These are phyloP conservation scores for Colletotrichum simmondsii DNA, from an alignment of 2,329 filamentous ascomycete genomes.

Conservation along the genomic window DNA sequence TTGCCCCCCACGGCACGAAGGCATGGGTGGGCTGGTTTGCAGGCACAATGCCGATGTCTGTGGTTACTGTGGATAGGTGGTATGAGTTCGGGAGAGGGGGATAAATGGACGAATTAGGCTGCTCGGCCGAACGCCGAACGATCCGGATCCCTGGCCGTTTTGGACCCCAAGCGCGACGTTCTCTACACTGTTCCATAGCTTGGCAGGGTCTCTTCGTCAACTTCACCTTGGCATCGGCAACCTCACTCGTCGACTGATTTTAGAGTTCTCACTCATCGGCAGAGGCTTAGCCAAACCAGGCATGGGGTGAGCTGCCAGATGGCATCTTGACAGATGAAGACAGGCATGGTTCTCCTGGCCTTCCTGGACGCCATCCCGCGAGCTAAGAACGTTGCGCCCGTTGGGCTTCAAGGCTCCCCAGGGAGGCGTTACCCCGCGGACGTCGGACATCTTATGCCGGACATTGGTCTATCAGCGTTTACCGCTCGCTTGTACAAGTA, in stretches of 20 bases:
- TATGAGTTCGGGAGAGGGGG: not conserved
- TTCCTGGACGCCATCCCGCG: not conserved
- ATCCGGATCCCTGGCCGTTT: constrained; percentile 8
- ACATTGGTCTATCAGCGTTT: not conserved
- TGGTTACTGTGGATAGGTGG: not conserved
- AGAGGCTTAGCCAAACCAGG: not conserved
- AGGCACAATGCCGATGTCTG: constrained; percentile 18
- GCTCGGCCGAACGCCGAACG: not conserved
- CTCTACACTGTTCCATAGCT: not conserved
- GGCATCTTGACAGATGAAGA: not conserved
- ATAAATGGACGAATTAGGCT: not conserved
- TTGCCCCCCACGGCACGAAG: not conserved
- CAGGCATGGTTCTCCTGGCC: constrained; percentile 10
- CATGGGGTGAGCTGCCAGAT: not conserved
- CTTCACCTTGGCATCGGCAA: not conserved
- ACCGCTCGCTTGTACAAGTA: constrained; percentile 11
- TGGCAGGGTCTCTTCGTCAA: not conserved
- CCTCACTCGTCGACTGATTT: not conserved
- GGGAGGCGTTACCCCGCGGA: constrained; percentile 3
- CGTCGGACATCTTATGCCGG: not conserved
- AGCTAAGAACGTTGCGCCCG: not conserved
- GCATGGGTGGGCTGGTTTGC: not conserved
- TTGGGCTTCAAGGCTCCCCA: constrained; percentile 1
- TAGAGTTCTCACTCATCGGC: constrained; percentile 5
- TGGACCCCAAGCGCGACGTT: not conserved